Evolutionary conservation across 176 grass and related monocot species (phyloP).

Genomic region (Neostapfia colusana): DNA sequence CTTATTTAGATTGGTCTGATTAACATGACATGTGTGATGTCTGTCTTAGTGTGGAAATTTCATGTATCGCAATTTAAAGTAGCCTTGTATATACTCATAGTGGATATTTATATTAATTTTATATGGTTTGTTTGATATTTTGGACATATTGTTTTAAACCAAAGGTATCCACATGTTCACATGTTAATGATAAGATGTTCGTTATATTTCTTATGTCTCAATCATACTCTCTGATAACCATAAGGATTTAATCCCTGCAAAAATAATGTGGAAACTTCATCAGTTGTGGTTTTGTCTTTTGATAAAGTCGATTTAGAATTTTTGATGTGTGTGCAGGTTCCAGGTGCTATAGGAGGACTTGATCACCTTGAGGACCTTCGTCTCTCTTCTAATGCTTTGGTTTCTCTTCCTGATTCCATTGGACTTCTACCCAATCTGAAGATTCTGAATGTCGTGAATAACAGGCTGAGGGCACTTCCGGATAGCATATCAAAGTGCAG

Average conservation of each 20-base stretch:
- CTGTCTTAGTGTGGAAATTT: background rate
- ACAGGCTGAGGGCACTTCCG: slow-evolving; percentile 81
- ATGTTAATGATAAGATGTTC: slow-evolving; percentile 5
- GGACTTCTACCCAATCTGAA: slow-evolving; percentile 73
- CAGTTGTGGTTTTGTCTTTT: background rate
- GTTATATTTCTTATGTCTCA: background rate
- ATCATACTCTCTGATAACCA: background rate
- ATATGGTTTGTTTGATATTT: slow-evolving; percentile 5
- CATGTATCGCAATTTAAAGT: background rate
- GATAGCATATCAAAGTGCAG: slow-evolving; percentile 97
- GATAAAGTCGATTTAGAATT: background rate
- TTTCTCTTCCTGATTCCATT: slow-evolving; percentile 80
- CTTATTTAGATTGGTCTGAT: background rate
- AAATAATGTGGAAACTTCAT: background rate
- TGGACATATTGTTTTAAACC: background rate
- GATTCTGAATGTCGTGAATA: slow-evolving; percentile 83
- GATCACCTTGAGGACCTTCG: slow-evolving; percentile 71
- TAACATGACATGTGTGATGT: background rate
- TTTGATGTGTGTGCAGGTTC: slow-evolving; percentile 52
- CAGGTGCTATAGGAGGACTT: slow-evolving; percentile 78
- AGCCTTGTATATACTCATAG: background rate
- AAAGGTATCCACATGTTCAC: background rate
- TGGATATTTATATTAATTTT: background rate
- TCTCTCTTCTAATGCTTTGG: slow-evolving; percentile 58
- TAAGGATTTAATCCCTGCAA: background rate